These are phyloP conservation scores for Citrullus amarus DNA, from an alignment of 306 rosid genomes.

Conservation along the genomic window DNA sequence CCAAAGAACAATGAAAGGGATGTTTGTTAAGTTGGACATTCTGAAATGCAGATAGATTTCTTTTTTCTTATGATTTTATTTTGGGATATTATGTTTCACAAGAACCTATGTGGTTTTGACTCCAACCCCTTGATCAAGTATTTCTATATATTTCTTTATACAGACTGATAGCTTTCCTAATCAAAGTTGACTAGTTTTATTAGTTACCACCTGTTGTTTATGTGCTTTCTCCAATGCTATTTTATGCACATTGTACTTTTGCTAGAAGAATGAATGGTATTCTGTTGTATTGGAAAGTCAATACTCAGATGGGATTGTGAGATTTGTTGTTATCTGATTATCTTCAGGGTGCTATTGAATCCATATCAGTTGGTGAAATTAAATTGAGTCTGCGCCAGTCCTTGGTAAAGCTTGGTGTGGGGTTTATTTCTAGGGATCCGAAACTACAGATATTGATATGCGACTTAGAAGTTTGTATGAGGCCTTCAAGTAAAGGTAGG, in stretches of 20 bases:
- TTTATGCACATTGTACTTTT: background rate
- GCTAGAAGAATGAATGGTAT: constrained; percentile 4
- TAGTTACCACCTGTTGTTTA: background rate
- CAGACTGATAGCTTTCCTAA: background rate
- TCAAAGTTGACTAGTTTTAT: background rate
- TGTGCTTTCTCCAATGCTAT: background rate
- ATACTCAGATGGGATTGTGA: constrained; percentile 9
- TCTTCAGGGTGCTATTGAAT: constrained; percentile 84
- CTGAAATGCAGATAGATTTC: background rate
- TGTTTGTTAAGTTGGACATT: background rate
- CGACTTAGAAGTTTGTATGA: constrained; percentile 78
- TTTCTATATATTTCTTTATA: background rate
- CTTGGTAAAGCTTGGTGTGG: constrained; percentile 76
- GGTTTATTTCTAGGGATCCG: constrained; percentile 83
- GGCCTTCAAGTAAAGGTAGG: constrained; percentile 62
- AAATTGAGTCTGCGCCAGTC: constrained; percentile 89
- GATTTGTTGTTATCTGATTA: constrained; percentile 17
- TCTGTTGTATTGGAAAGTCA: constrained; percentile 14
- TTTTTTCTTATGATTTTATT: background rate
- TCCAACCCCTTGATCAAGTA: background rate
- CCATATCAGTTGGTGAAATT: constrained; percentile 88
- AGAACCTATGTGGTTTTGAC: background rate
- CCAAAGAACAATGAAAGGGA: background rate
- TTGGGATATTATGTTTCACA: background rate
- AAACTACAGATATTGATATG: constrained; percentile 87